phyloP scores from a whole-genome alignment of 108 stramenopile genomes.

The Nitzschia inconspicua region DNA sequence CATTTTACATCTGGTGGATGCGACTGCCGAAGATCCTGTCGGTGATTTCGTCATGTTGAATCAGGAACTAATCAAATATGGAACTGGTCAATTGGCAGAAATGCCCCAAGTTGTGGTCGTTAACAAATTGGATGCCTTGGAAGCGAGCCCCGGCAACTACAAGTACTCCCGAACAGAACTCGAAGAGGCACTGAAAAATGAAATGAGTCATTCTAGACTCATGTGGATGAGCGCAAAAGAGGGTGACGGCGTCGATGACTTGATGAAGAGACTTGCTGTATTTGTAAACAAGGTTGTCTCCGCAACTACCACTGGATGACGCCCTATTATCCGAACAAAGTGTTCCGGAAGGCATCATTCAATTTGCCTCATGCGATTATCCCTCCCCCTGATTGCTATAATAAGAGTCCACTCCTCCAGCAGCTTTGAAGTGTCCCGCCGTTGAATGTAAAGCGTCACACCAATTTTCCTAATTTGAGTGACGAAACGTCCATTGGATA shows the following conservation, averaged over 20 bases:
- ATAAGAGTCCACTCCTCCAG: too few species aligned
- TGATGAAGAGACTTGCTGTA: conserved; percentile 73
- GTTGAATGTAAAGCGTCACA: too few species aligned
- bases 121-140: conserved; percentile 90
- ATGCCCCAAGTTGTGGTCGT: conserved; percentile 96
- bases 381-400: too few species aligned
- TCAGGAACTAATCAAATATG: conserved; percentile 87
- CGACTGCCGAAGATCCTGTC: conserved; percentile 81
- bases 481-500: too few species aligned
- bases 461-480: too few species aligned
- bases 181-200: conserved; percentile 46
- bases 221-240: conserved; percentile 91
- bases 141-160: background rate
- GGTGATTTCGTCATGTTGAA: conserved; percentile 94
- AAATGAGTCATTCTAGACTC: conserved; percentile 75
- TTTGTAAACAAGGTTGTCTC: conserved; percentile 84
- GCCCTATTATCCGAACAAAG: too few species aligned
- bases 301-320: too few species aligned
- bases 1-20: conserved; percentile 93
- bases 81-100: conserved; percentile 78
- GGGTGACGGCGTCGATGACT: conserved; percentile 80
- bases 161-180: conserved; percentile 41
- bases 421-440: too few species aligned
- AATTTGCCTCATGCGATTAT: too few species aligned
- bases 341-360: too few species aligned